Evolutionary conservation across 1,284 basidiomycete genomes (phyloP), one percentile per base, ranked within the genome.

Genomic region (Xerocomus nothofagi): DNA sequence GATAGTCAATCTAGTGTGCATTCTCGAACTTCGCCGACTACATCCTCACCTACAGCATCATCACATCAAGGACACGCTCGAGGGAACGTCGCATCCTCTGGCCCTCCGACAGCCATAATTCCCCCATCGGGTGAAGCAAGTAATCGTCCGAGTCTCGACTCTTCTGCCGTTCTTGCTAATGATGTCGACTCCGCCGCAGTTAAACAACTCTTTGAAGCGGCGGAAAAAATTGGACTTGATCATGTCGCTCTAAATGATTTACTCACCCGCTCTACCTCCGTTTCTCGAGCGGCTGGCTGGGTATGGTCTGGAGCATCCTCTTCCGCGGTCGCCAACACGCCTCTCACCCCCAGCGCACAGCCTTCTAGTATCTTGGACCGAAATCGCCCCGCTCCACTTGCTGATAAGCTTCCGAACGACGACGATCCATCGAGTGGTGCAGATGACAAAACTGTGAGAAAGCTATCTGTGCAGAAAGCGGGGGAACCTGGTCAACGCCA

Each of bases 151-250:
- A 63, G 58, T 41, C 49, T 63, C 23, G 66, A 71, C 23, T 50
- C 57, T 39, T 50, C 63, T 2, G 37, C 56, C 17, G 21, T 40
- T 44, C 52, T 57, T 26, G 21, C 50, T 39, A 51, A 46, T 43
- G 53, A 63, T 29, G 54, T 57, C n/a, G 57, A 67, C 41, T 57
- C 69, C 3, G 56, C 55, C 39, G 66, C 69, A 20, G 84, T 91
- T 50, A 79, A 75, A 61, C 86, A 88, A 61, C 68, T 91, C 33
- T 88, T 88, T 56, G 81, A 83, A 63, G 88, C 88, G 27, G 89
- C 86, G 4, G 76, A 74, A 14, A 82, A 81, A 60, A 76, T 91
- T 39, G 88, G 88, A 32, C 74, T 91, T 38, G 86, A 89, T 68
- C 81, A 82, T 57, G 73, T 69, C 23, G 86, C 80, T 36, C 64